Conservation (phyloP, 768 basidiomycete species). For the Tephrocybe sp. region DNA sequence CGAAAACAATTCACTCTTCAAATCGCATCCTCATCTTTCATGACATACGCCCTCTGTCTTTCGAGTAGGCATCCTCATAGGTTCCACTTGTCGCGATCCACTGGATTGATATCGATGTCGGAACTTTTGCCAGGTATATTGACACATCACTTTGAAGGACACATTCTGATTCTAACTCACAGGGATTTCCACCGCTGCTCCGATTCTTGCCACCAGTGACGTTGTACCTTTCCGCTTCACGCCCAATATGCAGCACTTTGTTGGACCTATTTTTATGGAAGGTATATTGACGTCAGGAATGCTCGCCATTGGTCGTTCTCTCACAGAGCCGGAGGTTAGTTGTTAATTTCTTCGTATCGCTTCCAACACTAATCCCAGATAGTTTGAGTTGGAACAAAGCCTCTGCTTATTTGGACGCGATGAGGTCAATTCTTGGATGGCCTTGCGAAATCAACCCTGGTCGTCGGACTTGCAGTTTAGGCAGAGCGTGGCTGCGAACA, state of each 20-base stretch:
- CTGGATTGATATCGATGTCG: conserved; percentile 89
- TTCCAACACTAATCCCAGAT: conserved; percentile 1
- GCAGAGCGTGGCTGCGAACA: conserved; percentile 49
- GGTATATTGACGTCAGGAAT: conserved; percentile 85
- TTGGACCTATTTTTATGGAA: conserved; percentile 87
- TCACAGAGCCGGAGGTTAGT: conserved; percentile 89
- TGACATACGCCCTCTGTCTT: conserved; percentile 86
- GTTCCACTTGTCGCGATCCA: conserved; percentile 87
- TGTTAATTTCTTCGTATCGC: not conserved
- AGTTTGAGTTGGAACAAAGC: conserved; percentile 93
- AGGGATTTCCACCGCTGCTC: conserved; percentile 47
- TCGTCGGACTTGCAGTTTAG: conserved; percentile 61
- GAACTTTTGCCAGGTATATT: conserved; percentile 81
- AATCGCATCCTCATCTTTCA: conserved; percentile 84
- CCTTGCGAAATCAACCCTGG: conserved; percentile 55
- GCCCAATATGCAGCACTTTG: conserved; percentile 92
- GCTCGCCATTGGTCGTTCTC: conserved; percentile 86
- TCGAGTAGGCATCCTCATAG: conserved; percentile 81
- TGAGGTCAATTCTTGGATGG: conserved; percentile 81
- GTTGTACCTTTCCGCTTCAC: conserved; percentile 96
- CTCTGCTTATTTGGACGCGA: conserved; percentile 91
- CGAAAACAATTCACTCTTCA: conserved; percentile 95
- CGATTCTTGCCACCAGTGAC: conserved; percentile 77
- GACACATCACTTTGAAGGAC: not conserved
- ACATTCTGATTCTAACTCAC: not conserved